phyloP scores from a whole-genome alignment of 306 rosid genomes.

The Prinsepia uniflora region DNA sequence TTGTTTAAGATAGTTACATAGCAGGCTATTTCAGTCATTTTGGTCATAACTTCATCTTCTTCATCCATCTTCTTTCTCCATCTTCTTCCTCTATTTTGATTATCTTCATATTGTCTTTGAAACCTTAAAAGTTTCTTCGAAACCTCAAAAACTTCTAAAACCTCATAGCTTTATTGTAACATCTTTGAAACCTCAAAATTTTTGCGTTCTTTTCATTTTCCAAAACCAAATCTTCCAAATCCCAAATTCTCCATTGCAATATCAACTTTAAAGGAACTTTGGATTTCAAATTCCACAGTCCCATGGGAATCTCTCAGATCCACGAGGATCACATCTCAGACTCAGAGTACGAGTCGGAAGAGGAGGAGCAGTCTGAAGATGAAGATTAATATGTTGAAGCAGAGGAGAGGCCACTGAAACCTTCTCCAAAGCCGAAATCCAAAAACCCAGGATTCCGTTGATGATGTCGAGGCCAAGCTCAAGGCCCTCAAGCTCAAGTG shows the following conservation, averaged over 20 bases:
- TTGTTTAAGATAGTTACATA: no score
- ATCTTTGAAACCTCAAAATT: background rate
- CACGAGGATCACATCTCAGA: conserved; percentile 65
- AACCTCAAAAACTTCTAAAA: no score
- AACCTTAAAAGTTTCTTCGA: no score
- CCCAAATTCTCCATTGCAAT: background rate
- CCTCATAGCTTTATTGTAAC: no score
- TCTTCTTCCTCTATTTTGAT: no score
- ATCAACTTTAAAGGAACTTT: background rate
- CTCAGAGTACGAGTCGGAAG: conserved; percentile 46
- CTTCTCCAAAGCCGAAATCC: conserved; percentile 24
- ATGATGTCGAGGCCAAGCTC: conserved; percentile 63
- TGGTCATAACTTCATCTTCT: no score
- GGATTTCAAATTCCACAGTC: background rate
- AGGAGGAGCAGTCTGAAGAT: conserved; percentile 18
- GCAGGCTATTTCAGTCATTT: no score
- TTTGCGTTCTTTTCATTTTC: background rate
- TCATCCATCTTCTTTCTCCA: no score
- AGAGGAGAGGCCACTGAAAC: background rate
- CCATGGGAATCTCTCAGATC: conserved; percentile 79
- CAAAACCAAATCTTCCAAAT: background rate
- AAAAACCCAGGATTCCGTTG: conserved; percentile 26
- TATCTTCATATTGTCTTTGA: no score
- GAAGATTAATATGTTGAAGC: conserved; percentile 42
- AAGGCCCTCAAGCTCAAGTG: conserved; percentile 86